Percentiles rank a stretch among this genome's conserved stretches.
Conservation (phyloP, 2,329 filamentous ascomycete species). For the Penicillium paneum region DNA sequence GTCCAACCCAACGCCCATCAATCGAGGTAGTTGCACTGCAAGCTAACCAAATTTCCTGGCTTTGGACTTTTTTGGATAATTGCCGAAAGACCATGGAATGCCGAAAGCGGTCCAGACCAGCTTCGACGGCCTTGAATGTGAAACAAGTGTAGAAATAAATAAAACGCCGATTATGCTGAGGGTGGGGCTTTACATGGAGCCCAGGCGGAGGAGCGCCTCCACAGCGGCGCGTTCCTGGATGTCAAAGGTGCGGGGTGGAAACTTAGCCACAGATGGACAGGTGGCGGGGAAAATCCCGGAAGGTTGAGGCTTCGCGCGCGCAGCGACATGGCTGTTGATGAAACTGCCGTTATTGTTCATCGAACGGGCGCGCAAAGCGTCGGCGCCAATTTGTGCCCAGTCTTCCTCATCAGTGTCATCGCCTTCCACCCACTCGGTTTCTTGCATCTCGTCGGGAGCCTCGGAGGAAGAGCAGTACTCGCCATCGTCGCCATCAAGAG, state of each 20-base stretch:
- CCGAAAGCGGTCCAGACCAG: slow-evolving; percentile 27
- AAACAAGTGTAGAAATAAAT: slow-evolving; percentile 4
- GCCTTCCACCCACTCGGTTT: slow-evolving; percentile 76
- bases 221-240: slow-evolving; percentile 48
- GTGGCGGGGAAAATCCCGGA: slow-evolving; percentile 22
- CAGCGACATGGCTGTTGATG: slow-evolving; percentile 25
- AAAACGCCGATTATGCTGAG: slow-evolving; percentile 26
- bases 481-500: slow-evolving; percentile 65
- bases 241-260: slow-evolving; percentile 38
- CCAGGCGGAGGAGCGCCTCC: slow-evolving; percentile 48
- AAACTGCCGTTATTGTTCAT: slow-evolving; percentile 47
- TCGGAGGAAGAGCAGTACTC: slow-evolving; percentile 72
- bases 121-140: slow-evolving; percentile 20
- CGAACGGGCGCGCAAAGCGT: slow-evolving; percentile 69
- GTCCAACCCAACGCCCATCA: slow-evolving; percentile 5
- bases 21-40: slow-evolving; percentile 11
- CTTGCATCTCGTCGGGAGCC: slow-evolving; percentile 61
- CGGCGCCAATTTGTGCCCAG: slow-evolving; percentile 86
- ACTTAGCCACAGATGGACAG: slow-evolving; percentile 41
- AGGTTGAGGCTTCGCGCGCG: slow-evolving; percentile 21
- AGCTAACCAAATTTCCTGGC: slow-evolving; percentile 1
- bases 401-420: slow-evolving; percentile 95
- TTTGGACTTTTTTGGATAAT: slow-evolving; percentile 14
- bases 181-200: slow-evolving; percentile 44
- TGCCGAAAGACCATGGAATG: slow-evolving; percentile 12